phyloP scores from a whole-genome alignment of 306 rosid genomes.

The Cyclanthera cordifolia region DNA sequence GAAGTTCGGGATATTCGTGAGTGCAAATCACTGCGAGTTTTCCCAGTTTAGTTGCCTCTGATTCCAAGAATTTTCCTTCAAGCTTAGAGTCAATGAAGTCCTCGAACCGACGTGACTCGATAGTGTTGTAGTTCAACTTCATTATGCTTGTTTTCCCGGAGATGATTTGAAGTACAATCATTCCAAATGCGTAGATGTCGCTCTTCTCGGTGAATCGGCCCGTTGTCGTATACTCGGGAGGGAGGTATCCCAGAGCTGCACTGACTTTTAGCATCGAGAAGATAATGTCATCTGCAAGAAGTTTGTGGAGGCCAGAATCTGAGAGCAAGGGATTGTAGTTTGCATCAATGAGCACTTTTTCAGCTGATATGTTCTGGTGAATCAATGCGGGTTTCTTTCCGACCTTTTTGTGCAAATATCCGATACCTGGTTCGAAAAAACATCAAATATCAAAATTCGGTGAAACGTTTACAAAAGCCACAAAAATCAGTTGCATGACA shows the following conservation, averaged over 20 bases:
- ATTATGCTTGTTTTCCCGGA: conserved; percentile 44
- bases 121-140: conserved; percentile 19
- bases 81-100: conserved; percentile 54
- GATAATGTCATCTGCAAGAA: conserved; percentile 69
- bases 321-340: conserved; percentile 45
- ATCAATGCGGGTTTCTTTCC: conserved; percentile 23
- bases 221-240: conserved; percentile 60
- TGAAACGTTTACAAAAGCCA: background rate
- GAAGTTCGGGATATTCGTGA: conserved; percentile 39
- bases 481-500: background rate
- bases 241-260: conserved; percentile 82
- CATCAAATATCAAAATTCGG: background rate
- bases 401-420: conserved; percentile 44
- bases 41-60: conserved; percentile 50
- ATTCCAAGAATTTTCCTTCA: conserved; percentile 46
- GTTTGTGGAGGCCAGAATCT: conserved; percentile 73
- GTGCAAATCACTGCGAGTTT: conserved; percentile 57
- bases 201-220: conserved; percentile 68
- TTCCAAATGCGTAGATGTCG: conserved; percentile 74
- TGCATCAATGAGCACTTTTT: conserved; percentile 51
- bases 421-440: conserved; percentile 40
- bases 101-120: conserved; percentile 17
- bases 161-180: conserved; percentile 63
- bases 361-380: conserved; percentile 75
- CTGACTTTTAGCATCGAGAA: conserved; percentile 67